These are phyloP conservation scores for Penstemon eatonii DNA, from an alignment of 257 asterid species.

Conservation along the genomic window DNA sequence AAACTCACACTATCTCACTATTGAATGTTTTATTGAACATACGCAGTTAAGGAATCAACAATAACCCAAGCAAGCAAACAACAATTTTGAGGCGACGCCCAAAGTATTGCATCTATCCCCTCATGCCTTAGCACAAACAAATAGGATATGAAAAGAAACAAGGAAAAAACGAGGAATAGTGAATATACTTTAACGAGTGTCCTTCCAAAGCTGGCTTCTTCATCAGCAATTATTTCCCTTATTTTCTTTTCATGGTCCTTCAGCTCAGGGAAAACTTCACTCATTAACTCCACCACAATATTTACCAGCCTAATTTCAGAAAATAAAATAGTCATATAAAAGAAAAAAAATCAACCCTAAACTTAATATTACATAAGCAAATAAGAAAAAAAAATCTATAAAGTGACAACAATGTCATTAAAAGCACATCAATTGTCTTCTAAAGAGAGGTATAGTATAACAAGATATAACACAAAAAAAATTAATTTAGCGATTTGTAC, in stretches of 20 bases:
- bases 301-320: constrained; percentile 65
- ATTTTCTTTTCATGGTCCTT: constrained; percentile 60
- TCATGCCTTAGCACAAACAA: neutral
- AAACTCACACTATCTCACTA: neutral
- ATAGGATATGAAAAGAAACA: constrained; percentile 1
- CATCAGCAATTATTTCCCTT: constrained; percentile 74
- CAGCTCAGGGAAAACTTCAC: constrained; percentile 89
- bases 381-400: constrained; percentile 4
- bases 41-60: constrained; percentile 3
- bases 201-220: constrained; percentile 91
- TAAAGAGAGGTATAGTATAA: constrained; percentile 3
- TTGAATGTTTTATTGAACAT: constrained; percentile 13
- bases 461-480: neutral
- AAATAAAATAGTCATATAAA: constrained; percentile 23
- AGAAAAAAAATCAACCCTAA: constrained; percentile 10
- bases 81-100: constrained; percentile 17
- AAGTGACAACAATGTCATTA: neutral
- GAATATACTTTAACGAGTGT: constrained; percentile 73
- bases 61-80: constrained; percentile 2
- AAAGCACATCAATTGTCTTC: constrained; percentile 2
- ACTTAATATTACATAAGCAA: constrained; percentile 6
- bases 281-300: constrained; percentile 79
- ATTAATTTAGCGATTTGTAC: constrained; percentile 38
- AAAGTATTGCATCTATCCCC: neutral
- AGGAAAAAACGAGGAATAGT: neutral